These are phyloP conservation scores for Globisporangium cylindrosporum DNA, from an alignment of 352 stramenopile species.

Conservation along the genomic window DNA sequence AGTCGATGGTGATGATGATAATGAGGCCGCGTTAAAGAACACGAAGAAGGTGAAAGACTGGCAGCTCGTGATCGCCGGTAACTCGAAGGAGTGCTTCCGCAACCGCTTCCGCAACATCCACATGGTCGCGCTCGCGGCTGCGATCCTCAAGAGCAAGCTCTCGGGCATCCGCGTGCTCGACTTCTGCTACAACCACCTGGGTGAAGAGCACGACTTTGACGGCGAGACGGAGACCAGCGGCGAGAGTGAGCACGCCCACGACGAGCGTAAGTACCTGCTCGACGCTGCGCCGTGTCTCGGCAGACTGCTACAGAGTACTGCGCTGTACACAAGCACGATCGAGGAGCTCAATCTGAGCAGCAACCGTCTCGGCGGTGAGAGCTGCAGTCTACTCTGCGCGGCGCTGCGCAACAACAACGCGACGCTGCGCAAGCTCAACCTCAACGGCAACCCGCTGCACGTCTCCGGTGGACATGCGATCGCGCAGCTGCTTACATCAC, in stretches of 20 bases:
- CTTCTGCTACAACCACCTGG: slow-evolving; percentile 54
- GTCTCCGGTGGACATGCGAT: slow-evolving; percentile 49
- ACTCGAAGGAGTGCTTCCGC: slow-evolving; percentile 53
- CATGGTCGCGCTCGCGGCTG: slow-evolving; percentile 45
- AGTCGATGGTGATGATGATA: neutral
- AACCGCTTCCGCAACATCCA: slow-evolving; percentile 68
- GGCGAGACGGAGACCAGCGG: slow-evolving; percentile 21
- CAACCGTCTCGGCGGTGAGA: slow-evolving; percentile 61
- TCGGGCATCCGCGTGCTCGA: slow-evolving; percentile 42
- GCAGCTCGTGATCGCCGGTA: slow-evolving; percentile 45
- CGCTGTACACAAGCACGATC: slow-evolving; percentile 50
- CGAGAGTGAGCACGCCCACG: slow-evolving; percentile 18
- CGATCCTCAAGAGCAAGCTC: slow-evolving; percentile 48
- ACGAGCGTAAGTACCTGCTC: slow-evolving; percentile 43
- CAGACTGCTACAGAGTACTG: slow-evolving; percentile 42
- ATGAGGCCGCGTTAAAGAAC: slow-evolving; percentile 11
- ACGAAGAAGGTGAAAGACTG: slow-evolving; percentile 6
- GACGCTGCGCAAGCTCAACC: slow-evolving; percentile 37
- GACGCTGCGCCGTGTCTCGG: slow-evolving; percentile 45
- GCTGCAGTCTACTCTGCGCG: slow-evolving; percentile 49
- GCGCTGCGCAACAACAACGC: slow-evolving; percentile 42
- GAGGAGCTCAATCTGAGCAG: slow-evolving; percentile 52
- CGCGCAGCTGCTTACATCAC: slow-evolving; percentile 36
- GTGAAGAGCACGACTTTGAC: slow-evolving; percentile 24
- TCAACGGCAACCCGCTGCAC: slow-evolving; percentile 52